Evolutionary conservation across 139 green algal genomes (phyloP), one percentile per base, ranked within the genome.

Genomic region (Chlorella vulgaris): DNA sequence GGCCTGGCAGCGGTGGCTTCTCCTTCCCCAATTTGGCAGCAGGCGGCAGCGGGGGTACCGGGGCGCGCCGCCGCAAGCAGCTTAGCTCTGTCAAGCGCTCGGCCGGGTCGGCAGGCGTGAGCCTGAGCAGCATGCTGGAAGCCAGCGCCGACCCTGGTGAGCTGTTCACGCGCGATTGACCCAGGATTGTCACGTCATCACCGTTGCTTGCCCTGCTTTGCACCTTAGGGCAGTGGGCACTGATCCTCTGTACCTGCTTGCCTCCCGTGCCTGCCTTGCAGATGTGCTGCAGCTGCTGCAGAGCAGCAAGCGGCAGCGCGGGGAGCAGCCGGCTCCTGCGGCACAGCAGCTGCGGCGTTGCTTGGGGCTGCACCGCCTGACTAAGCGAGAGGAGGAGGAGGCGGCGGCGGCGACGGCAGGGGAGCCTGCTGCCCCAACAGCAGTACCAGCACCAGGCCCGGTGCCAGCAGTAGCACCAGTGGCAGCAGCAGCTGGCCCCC

Each of bases 281-380:
- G 73, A 79, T 28, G 53, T 79, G 36, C 15, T n/a, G 2, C 33
- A 79, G 26, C 73, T 79, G 35, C 53, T 69, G 35, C 73, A 39
- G 35, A 39, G 29, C 39, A 62, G 69, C 69, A 62, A 76, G 43
- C 69, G 69, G 8, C 69, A 69, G 73, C 73, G 26, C 28, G 18
- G 50, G 50, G 29, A 39, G 7, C 33, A n/a, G 26, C 42, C 42
- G 19, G 26, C n/a, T 6, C 42, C 42, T 28, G 71, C 15, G 7
- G 18, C 8, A 42, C 70, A 31, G 19, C 73, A 55, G 73, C 73
- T 33, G 22, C 51, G 40, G 24, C 53, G 8, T 10, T n/a, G n/a
- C n/a, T 53, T 79, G 53, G 73, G 73, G 35, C 73, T 79, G 43
- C 13, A 22, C 1, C 73, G 73, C 1, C 31, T 60, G 19, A 39